Evolutionary conservation across 805 yeast species (phyloP).

Genomic region (Debaryomyces castellii): DNA sequence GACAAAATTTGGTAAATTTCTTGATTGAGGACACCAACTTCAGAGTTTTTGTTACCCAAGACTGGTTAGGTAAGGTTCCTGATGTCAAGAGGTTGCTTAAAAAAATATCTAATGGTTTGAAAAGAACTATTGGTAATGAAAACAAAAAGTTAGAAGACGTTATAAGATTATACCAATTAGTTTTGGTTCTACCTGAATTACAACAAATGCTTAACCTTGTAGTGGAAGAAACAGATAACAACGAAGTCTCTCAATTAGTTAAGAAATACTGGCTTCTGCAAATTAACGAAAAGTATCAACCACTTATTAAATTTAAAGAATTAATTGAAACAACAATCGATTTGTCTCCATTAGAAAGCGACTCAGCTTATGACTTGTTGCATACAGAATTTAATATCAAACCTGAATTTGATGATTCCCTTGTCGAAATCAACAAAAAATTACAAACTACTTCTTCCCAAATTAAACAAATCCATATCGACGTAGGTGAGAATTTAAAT

Average conservation of each 20-base stretch:
- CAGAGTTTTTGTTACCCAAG: conserved; percentile 64
- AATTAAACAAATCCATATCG: conserved; percentile 55
- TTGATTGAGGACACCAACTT: conserved; percentile 68
- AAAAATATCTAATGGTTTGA: conserved; percentile 47
- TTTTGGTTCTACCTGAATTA: conserved; percentile 68
- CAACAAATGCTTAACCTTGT: conserved; percentile 50
- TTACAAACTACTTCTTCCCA: conserved; percentile 53
- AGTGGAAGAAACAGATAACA: conserved; percentile 28
- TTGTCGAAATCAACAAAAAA: conserved; percentile 57
- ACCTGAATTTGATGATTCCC: conserved; percentile 84
- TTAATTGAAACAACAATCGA: conserved; percentile 92
- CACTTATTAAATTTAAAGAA: conserved; percentile 71
- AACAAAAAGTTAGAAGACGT: conserved; percentile 82
- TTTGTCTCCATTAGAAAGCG: conserved; percentile 69
- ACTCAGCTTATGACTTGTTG: conserved; percentile 28
- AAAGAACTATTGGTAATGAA: conserved; percentile 30
- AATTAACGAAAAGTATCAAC: conserved; percentile 45
- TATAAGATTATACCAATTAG: conserved; percentile 81
- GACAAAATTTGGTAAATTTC: conserved; percentile 76
- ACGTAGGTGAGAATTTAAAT: conserved; percentile 69
- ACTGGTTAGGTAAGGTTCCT: conserved; percentile 71
- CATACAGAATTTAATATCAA: conserved; percentile 78
- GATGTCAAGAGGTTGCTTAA: conserved; percentile 77
- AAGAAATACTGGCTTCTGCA: conserved; percentile 58
- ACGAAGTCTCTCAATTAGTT: conserved; percentile 36